These are phyloP conservation scores for Syzygium grande DNA, from an alignment of 345 rosid species.

Conservation along the genomic window DNA sequence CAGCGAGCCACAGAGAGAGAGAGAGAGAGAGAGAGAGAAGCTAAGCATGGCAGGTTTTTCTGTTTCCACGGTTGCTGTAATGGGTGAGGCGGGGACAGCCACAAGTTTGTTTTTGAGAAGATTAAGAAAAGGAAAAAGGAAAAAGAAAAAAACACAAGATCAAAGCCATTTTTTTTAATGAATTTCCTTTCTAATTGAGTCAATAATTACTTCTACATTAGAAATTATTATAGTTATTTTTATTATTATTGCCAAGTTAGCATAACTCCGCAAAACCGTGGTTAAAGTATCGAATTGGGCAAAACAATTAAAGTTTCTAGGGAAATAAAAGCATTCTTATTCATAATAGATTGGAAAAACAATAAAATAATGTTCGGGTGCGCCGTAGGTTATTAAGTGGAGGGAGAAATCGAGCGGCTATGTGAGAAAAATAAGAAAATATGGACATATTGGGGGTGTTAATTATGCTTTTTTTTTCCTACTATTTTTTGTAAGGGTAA, in stretches of 20 bases:
- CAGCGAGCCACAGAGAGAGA: not conserved
- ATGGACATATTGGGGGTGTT: too few species aligned
- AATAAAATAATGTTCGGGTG: rapidly evolving
- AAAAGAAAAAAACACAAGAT: not conserved
- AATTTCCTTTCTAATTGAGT: not conserved
- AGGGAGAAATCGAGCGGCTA: too few species aligned
- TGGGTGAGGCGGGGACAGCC: not conserved
- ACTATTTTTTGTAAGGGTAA: too few species aligned
- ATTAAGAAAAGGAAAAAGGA: not conserved
- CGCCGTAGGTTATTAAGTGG: not conserved
- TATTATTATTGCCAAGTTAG: not conserved
- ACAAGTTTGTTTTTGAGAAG: not conserved
- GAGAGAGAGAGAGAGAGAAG: not conserved
- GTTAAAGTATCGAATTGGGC: not conserved
- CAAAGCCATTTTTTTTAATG: not conserved
- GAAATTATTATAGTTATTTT: not conserved
- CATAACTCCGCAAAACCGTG: not conserved
- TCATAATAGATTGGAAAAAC: not conserved
- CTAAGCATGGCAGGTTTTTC: too few species aligned
- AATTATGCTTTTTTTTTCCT: too few species aligned
- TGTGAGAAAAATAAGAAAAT: too few species aligned
- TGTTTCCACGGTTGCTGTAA: not conserved
- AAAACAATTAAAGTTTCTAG: not conserved
- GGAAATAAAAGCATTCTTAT: not conserved
- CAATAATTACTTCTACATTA: not conserved